Base-by-base conservation (phyloP, 306 rosid genomes). In the Begonia peltatifolia region DNA sequence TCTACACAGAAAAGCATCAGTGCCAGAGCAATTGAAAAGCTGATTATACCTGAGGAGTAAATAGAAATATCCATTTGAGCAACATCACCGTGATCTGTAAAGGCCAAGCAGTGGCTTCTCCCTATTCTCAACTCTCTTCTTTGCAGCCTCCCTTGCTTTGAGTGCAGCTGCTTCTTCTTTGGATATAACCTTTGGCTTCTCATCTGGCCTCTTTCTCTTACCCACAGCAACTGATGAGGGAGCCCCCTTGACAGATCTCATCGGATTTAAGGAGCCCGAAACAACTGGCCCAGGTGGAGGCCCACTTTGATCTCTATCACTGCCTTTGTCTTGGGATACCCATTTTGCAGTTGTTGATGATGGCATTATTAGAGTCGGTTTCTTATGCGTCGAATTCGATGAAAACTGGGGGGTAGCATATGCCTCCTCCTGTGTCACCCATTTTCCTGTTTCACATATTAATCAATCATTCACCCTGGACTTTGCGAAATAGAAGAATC, bases 361-460 rank as follows among this genome's bases (percentile, higher is more conserved):
- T 10, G 74, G 74, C 59, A 53, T 82, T 56, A 65, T 81, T 15
- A 70, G 55, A 61, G 63, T 13, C 38, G 82, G 64, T 63, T 63
- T 68, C 66, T 59, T 84, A 8, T 61, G 63, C 58, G 59, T 61
- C 0, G 76, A 59, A 50, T 65, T 80, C 62, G 83, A 76, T 0
- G 66, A 67, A 52, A 78, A 86, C 68, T 83, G 86, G 15, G 88
- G 82, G 12, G 81, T 71, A 18, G 92, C 81, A 65, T 74, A 79
- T 59, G 95, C 99, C 74, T 90, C 99, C 75, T 90, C 95, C 68
- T 71, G 80, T 52, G 92, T 73, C 75, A 86, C 94, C 95, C 99
- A 90, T 68, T 83, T 90, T 16, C 93, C 99, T 86, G 86, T 76
- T 58, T 66, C 70, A 67, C 62, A 49, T 52, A 58, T 14, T 66